These are phyloP conservation scores for Sclerotinia minor DNA, from an alignment of 2,329 filamentous ascomycete genomes.

Conservation along the genomic window DNA sequence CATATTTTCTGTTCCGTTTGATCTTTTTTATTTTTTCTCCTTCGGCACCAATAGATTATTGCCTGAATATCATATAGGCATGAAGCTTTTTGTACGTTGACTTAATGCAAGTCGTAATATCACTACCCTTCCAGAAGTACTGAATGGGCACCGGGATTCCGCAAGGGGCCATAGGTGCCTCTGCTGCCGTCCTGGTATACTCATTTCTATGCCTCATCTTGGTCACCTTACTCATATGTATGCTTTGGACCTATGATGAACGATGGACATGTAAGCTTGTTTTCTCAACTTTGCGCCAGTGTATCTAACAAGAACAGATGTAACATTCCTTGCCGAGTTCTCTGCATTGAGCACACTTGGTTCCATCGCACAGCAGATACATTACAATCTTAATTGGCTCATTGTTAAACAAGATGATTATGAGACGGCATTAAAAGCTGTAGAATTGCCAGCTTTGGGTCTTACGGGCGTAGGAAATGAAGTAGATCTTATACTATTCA, in stretches of 20 bases:
- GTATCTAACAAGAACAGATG: constrained; percentile 30
- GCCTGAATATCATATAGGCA: constrained; percentile 1
- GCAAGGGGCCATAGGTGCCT: constrained; percentile 34
- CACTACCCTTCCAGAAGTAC: neutral
- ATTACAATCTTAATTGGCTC: constrained; percentile 36
- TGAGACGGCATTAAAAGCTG: constrained; percentile 41
- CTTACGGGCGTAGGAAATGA: constrained; percentile 47
- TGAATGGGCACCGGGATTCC: constrained; percentile 31
- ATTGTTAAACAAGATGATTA: constrained; percentile 42
- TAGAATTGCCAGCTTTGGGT: constrained; percentile 46
- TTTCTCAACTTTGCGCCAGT: neutral
- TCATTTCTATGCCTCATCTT: constrained; percentile 37
- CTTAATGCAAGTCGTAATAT: constrained; percentile 16
- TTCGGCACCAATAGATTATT: constrained; percentile 2
- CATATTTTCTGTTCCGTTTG: neutral
- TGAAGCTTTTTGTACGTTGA: constrained; percentile 1
- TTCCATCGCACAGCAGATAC: constrained; percentile 40
- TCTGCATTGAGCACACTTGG: constrained; percentile 36
- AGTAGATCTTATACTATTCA: constrained; percentile 49
- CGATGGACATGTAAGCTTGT: constrained; percentile 37
- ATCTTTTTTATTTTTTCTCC: neutral
- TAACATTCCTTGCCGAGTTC: constrained; percentile 37
- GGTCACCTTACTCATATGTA: constrained; percentile 32
- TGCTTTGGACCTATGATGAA: constrained; percentile 41
- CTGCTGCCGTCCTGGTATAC: constrained; percentile 38